phyloP scores from a whole-genome alignment of 371 early-diverging fungal species.

The Lichtheimia hyalospora region DNA sequence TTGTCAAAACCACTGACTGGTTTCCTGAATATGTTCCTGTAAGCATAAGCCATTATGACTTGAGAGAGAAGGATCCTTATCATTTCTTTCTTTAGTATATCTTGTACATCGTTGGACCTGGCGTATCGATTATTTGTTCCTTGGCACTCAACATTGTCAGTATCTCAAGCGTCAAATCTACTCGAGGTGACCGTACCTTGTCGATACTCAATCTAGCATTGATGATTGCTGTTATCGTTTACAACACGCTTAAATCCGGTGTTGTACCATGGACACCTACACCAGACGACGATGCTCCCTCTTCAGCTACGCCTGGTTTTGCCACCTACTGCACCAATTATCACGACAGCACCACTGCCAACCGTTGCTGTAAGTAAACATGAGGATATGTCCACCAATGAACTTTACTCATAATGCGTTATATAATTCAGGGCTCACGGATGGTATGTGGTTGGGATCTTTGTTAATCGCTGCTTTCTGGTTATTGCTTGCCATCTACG shows the following conservation, averaged over 20 bases:
- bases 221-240: constrained; percentile 28
- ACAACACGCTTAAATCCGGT: constrained; percentile 29
- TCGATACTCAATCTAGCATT: constrained; percentile 25
- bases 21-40: constrained; percentile 35
- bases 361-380: constrained; percentile 40
- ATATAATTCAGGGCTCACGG: constrained; percentile 28
- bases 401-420: no score
- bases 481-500: constrained; percentile 17
- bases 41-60: neutral
- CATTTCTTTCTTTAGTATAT: constrained; percentile 27
- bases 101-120: constrained; percentile 40
- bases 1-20: constrained; percentile 22
- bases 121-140: constrained; percentile 31
- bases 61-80: neutral
- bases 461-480: constrained; percentile 19
- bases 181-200: constrained; percentile 27
- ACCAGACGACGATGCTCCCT: neutral
- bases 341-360: constrained; percentile 3
- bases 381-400: neutral
- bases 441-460: constrained; percentile 24
- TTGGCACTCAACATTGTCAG: constrained; percentile 22
- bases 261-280: constrained; percentile 33
- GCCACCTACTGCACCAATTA: constrained; percentile 26
- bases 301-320: constrained; percentile 17
- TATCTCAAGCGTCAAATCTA: constrained; percentile 17